Base-by-base conservation (phyloP, 2,329 filamentous ascomycete species). In the Colletotrichum scovillei region DNA sequence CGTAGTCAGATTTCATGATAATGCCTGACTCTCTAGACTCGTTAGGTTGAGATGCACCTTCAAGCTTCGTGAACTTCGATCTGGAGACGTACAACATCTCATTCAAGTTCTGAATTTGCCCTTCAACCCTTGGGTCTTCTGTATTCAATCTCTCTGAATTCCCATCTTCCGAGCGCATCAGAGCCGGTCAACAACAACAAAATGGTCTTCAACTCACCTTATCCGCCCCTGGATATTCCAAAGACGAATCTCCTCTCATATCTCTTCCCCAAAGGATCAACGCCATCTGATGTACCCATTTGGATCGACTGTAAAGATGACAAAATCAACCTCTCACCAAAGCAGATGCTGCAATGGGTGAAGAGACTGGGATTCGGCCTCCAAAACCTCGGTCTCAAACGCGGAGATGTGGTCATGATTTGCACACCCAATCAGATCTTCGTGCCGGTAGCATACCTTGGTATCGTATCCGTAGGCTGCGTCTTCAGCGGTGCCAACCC, bases 401-500 rank as follows among this genome's bases (percentile, higher is more conserved):
- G 79, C 63, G 86, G 86, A 14, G 88, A 90, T 64, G 86, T 88
- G 2, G 86, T 89, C 38, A 84, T 90, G 83, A 83, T 89, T 56
- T 88, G 86, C 76, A 86, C 86, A 0, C 84, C 86, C 2, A 90
- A 90, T 76, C 86, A 89, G 74, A 85, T 90, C 52, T 88, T 87
- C 74, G 84, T 90, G 1, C 88, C 88, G 0, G 86, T 86, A 4
- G 86, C 86, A 16, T 90, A 89, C 76, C 80, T 90, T 5, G 88
- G 87, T 3, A 85, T 88, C 52, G 85, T 88, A 1, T 88, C 88
- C 0, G 84, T 84, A 26, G 87, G 88, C 3, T 85, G 83, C 71
- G 83, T 87, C 26, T 91, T 90, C 79, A 89, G 85, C 64, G 88
- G 87, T 24, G 86, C 85, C 5, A 90, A 89, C 76, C 87, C 88